Evolutionary conservation across 306 rosid genomes (phyloP).

Genomic region (Lablab purpureus): DNA sequence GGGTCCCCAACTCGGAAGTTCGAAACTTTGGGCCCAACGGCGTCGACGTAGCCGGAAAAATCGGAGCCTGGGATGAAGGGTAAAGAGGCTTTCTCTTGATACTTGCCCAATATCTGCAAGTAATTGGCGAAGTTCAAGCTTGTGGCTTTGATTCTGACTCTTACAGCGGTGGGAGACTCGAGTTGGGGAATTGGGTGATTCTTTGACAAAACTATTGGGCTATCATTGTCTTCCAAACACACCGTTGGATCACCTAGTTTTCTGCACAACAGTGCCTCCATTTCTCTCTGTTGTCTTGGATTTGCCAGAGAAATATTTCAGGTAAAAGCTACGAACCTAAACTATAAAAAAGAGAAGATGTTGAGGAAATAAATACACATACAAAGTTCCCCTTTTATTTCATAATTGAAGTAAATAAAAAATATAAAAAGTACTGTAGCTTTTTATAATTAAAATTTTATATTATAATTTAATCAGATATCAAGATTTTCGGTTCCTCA

Average conservation of each 20-base stretch:
- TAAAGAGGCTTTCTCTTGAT: constrained; percentile 75
- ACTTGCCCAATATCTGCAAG: constrained; percentile 77
- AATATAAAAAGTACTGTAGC: no score
- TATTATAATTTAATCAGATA: no score
- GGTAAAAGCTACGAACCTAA: background rate
- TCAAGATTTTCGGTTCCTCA: no score
- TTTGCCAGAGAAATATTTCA: background rate
- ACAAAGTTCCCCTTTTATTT: background rate
- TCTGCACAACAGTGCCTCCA: constrained; percentile 87
- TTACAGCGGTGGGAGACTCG: constrained; percentile 68
- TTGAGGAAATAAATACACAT: background rate
- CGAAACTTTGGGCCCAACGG: constrained; percentile 75
- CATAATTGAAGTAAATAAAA: no score
- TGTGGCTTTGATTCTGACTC: constrained; percentile 84
- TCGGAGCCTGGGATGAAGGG: constrained; percentile 94
- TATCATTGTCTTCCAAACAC: constrained; percentile 34
- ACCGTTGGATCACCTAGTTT: constrained; percentile 88
- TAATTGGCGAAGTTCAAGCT: constrained; percentile 96
- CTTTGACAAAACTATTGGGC: constrained; percentile 60
- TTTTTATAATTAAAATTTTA: no score
- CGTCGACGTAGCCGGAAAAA: constrained; percentile 81
- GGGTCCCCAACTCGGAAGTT: constrained; percentile 71
- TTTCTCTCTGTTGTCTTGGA: constrained; percentile 30
- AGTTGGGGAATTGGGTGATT: constrained; percentile 71
- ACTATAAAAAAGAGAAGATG: background rate